Percentiles rank a stretch among this genome's conserved stretches.
phyloP scores from a whole-genome alignment of 495 filamentous ascomycete genomes.

The Xylaria nigripes region DNA sequence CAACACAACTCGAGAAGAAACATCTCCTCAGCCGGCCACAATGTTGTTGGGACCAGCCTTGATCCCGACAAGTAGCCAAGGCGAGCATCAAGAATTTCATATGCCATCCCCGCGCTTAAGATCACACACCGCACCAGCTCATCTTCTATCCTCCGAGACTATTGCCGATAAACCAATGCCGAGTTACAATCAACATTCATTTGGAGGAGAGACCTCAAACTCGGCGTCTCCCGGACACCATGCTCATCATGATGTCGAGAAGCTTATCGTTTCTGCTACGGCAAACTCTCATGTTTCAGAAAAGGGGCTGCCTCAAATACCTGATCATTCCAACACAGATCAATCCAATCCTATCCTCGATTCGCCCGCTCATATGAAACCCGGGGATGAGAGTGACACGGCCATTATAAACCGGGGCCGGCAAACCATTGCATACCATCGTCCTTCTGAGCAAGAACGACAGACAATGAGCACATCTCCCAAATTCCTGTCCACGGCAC shows the following conservation, averaged over 20 bases:
- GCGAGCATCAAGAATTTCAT: conserved; percentile 18
- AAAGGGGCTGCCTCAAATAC: conserved; percentile 2
- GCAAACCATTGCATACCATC: conserved; percentile 24
- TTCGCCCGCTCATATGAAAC: too few species aligned
- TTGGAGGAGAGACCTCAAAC: not conserved
- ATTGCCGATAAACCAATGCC: conserved; percentile 20
- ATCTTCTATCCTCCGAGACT: conserved; percentile 31
- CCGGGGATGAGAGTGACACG: conserved; percentile 22
- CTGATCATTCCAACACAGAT: conserved; percentile 31
- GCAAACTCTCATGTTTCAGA: conserved; percentile 15
- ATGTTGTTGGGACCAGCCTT: conserved; percentile 54
- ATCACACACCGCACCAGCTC: conserved; percentile 52
- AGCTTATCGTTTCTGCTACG: conserved; percentile 19
- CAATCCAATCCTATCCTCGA: conserved; percentile 42
- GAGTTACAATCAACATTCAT: conserved; percentile 1
- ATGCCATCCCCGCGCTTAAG: conserved; percentile 40
- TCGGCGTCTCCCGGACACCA: conserved; percentile 1
- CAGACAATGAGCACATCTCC: conserved; percentile 40
- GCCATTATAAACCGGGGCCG: conserved; percentile 18
- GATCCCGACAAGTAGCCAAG: conserved; percentile 46
- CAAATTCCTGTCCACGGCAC: conserved; percentile 21
- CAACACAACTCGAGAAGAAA: conserved; percentile 39
- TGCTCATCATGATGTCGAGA: conserved; percentile 10
- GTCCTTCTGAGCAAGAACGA: conserved; percentile 39
- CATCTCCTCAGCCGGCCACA: conserved; percentile 48